Base-by-base conservation (phyloP, 345 rosid species). In the Rhodomyrtus tomentosa region DNA sequence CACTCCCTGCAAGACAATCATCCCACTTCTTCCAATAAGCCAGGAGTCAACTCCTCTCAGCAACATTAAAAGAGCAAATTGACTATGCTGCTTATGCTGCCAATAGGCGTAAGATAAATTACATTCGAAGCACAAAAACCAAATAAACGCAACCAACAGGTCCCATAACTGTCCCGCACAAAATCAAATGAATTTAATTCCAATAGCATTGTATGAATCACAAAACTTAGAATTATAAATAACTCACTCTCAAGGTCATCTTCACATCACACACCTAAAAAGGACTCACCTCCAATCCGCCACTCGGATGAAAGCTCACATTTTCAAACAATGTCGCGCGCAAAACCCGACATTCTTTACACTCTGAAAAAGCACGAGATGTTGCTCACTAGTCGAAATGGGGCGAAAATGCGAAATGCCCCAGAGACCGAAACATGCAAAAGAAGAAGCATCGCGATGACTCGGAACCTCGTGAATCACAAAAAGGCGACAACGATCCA, bases 1-100 rank as follows among this genome's bases (percentile, higher is more conserved):
- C 84, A 93, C 92, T 84, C 98, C 98, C 98, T 95, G 89, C 80
- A 27, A 68, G 25, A 0, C 25, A 68, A 36, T 68, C 79, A 68
- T 0, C 13, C 79, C 45, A 68, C 10, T 68, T 68, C 76, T 36
- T 68, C 45, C 40, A 68, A 36, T 68, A 0, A 68, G 3, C 45
- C 3, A 36, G 0, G 0, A 68, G 24, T 38, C 20, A 36, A 68
- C 79, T 68, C 76, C 24, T 68, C 76, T 4, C 74, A 32, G 51
- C n/a, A 73, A 49, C 76, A 52, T 72, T 0, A 51, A 68, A 68
- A 68, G 13, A 18, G 3, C 76, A 68, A 32, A 68, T 36, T 5
- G 6, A 36, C 45, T 6, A 18, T 4, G 45, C 76, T 18, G 76
- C 76, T 10, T 7, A 32, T 4, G 7, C 6, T 53, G 55, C 76